Conservation (phyloP, 169 alveolate species). For the Eimeria zaria region DNA sequence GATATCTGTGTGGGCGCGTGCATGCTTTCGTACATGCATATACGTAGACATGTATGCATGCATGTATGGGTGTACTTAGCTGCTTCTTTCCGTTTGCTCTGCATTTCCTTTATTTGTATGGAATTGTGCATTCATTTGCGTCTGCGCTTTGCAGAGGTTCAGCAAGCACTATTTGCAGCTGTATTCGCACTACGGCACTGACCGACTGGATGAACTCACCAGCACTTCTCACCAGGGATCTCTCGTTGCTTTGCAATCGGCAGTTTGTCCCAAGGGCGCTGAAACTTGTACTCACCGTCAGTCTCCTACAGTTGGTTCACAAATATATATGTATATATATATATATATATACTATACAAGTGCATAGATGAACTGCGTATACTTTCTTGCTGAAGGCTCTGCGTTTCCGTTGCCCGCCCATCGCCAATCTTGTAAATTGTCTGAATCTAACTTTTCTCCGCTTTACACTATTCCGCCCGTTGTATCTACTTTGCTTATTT, state of each 20-base stretch:
- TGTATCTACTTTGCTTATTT: background rate
- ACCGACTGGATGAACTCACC: background rate
- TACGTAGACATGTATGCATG: background rate
- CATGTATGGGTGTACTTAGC: background rate
- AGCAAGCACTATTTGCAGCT: slow-evolving; percentile 27
- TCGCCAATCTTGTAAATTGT: background rate
- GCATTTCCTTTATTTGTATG: background rate
- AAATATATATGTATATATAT: background rate
- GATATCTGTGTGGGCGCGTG: background rate
- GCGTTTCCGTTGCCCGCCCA: background rate
- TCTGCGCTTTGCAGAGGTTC: slow-evolving; percentile 32
- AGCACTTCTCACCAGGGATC: slow-evolving; percentile 20
- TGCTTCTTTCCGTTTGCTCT: background rate
- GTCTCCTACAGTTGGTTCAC: background rate
- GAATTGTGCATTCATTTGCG: background rate
- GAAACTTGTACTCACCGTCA: background rate
- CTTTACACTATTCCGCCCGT: background rate
- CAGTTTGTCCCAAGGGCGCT: background rate
- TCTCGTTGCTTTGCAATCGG: background rate
- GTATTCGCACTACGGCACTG: background rate
- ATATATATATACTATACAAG: background rate
- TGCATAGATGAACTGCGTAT: background rate
- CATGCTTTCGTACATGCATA: background rate
- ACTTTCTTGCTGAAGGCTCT: background rate
- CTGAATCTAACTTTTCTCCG: background rate